Conservation (phyloP, 2,329 filamentous ascomycete species). For the Aspergillus ochraceus region DNA sequence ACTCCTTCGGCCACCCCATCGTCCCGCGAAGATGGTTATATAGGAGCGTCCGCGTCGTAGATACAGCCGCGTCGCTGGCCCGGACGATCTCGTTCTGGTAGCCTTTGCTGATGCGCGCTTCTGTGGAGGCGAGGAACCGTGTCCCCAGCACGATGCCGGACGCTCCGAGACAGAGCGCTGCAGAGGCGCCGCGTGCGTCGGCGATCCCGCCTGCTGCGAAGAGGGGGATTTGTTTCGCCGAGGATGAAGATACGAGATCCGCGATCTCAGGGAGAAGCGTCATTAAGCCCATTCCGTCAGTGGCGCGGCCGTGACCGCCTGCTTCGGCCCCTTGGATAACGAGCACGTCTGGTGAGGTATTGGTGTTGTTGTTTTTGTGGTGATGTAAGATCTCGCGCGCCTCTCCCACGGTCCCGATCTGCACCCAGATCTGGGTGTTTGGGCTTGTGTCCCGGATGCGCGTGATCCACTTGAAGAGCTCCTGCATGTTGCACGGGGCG, state of each 20-base stretch:
- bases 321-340: slow-evolving; percentile 58
- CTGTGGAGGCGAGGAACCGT: slow-evolving; percentile 57
- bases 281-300: slow-evolving; percentile 50
- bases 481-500: slow-evolving; percentile 35
- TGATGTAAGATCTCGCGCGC: slow-evolving; percentile 41
- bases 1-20: slow-evolving; percentile 59
- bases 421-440: slow-evolving; percentile 55
- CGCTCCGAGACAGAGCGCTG: slow-evolving; percentile 54
- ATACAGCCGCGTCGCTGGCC: slow-evolving; percentile 53
- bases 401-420: slow-evolving; percentile 54
- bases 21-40: slow-evolving; percentile 60
- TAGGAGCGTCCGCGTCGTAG: slow-evolving; percentile 52
- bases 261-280: slow-evolving; percentile 54
- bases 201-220: slow-evolving; percentile 56
- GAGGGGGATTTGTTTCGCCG: slow-evolving; percentile 42
- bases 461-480: slow-evolving; percentile 47
- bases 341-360: slow-evolving; percentile 50
- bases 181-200: slow-evolving; percentile 53
- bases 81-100: slow-evolving; percentile 54
- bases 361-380: slow-evolving; percentile 1
- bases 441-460: slow-evolving; percentile 44
- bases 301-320: slow-evolving; percentile 54
- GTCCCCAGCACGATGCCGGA: slow-evolving; percentile 63
- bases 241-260: slow-evolving; percentile 38
- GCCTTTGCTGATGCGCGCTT: slow-evolving; percentile 52